Percentiles rank a stretch among this genome's conserved stretches.
Evolutionary conservation across 257 asterid genomes (phyloP).

Genomic region (Solanum gracilifrons): DNA sequence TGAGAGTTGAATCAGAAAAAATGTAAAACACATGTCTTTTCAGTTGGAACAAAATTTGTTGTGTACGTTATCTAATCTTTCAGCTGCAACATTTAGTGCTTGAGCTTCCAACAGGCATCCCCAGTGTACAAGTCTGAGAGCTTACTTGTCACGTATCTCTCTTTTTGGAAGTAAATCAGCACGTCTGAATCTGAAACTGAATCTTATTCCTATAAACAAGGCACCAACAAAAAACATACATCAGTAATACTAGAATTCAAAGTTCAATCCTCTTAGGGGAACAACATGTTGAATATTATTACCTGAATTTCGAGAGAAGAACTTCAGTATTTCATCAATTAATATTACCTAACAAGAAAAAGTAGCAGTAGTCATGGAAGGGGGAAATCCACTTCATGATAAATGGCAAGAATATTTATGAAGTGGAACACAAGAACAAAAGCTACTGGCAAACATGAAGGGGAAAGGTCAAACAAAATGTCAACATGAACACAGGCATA

Average conservation of each 20-base stretch:
- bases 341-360: constrained; percentile 54
- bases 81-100: neutral
- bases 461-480: neutral
- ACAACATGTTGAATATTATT: constrained; percentile 18
- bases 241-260: neutral
- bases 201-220: constrained; percentile 37
- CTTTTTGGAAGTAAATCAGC: constrained; percentile 75
- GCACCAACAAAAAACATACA: neutral
- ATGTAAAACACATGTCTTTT: neutral
- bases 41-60: neutral
- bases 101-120: neutral
- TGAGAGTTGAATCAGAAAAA: neutral
- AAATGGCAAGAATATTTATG: neutral
- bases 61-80: neutral
- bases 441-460: neutral
- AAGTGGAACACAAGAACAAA: neutral
- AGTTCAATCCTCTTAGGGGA: neutral
- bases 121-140: neutral
- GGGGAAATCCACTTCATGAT: neutral
- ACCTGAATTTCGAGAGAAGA: constrained; percentile 58
- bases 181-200: constrained; percentile 64
- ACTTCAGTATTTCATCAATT: constrained; percentile 90
- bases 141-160: constrained; percentile 53
- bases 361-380: neutral
- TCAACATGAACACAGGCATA: neutral